A percentile compares a stretch with the other conserved stretches of the same genome.
Evolutionary conservation across 768 basidiomycete genomes (phyloP).

Genomic region (Lanmaoa pseudosensibilis): DNA sequence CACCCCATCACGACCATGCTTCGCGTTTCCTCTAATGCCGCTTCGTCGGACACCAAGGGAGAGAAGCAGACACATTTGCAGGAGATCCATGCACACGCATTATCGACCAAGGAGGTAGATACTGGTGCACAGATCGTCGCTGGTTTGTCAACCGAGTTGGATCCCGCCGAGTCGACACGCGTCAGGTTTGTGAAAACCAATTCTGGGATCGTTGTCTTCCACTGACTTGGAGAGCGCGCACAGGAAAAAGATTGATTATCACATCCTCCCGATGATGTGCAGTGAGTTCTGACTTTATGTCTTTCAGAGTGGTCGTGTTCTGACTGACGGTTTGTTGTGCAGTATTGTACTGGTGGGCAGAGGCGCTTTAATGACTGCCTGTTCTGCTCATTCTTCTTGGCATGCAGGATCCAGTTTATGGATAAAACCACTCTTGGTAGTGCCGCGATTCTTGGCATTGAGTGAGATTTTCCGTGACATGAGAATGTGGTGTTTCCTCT

Average conservation of each 20-base stretch:
- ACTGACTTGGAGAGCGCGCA: not conserved
- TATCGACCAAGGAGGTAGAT: slow-evolving; percentile 52
- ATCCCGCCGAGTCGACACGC: slow-evolving; percentile 50
- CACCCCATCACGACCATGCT: not conserved
- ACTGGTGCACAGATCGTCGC: slow-evolving; percentile 60
- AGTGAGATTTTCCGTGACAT: slow-evolving; percentile 36
- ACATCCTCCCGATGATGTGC: slow-evolving; percentile 72
- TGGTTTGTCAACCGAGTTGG: slow-evolving; percentile 43
- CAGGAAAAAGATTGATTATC: slow-evolving; percentile 62
- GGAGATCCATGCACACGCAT: slow-evolving; percentile 18
- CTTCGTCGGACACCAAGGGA: slow-evolving; percentile 11
- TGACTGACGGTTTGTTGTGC: not conserved
- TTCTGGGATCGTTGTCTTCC: not conserved
- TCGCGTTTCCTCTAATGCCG: slow-evolving; percentile 5
- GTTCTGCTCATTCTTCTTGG: not conserved
- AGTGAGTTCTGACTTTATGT: slow-evolving; percentile 41
- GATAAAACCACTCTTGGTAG: slow-evolving; percentile 73
- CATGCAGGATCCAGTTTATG: slow-evolving; percentile 72
- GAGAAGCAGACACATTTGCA: slow-evolving; percentile 14
- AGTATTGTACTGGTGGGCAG: slow-evolving; percentile 56
- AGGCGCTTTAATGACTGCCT: not conserved
- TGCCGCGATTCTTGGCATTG: slow-evolving; percentile 68
- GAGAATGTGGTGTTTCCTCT: not conserved
- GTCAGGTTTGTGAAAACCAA: slow-evolving; percentile 42
- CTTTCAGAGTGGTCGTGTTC: not conserved